Evolutionary conservation across 441 rosid genomes (phyloP).

Genomic region (Aleurites moluccanus): DNA sequence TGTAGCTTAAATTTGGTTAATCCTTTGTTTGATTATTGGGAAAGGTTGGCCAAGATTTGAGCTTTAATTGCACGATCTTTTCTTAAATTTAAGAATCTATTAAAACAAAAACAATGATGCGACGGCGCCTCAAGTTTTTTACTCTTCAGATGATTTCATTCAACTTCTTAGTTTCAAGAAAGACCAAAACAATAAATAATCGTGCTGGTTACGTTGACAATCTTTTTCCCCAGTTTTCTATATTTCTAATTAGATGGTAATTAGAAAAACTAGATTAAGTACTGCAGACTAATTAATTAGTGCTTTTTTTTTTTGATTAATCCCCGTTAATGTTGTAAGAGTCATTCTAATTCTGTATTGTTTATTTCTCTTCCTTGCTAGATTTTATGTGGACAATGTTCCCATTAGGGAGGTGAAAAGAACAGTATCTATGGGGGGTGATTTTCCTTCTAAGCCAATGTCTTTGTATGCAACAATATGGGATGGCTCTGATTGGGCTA

Average conservation of each 20-base stretch:
- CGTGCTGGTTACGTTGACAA: conserved; percentile 4
- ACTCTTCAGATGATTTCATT: neutral
- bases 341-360: neutral
- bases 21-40: conserved; percentile 25
- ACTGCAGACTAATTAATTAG: neutral
- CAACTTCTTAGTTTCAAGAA: neutral
- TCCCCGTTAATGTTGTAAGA: neutral
- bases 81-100: conserved; percentile 2
- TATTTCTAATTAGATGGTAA: neutral
- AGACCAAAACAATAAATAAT: neutral
- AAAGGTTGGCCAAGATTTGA: conserved; percentile 8
- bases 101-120: conserved; percentile 4
- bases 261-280: conserved; percentile 2
- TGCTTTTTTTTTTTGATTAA: neutral
- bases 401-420: conserved; percentile 76
- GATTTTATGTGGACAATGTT: conserved; percentile 74
- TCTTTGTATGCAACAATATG: conserved; percentile 85
- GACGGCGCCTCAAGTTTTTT: conserved; percentile 7
- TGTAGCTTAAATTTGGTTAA: conserved; percentile 9
- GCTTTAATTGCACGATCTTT: conserved; percentile 10
- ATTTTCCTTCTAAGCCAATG: conserved; percentile 95
- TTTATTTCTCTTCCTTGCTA: conserved; percentile 27
- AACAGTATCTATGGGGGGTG: conserved; percentile 62
- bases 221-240: neutral
- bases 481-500: conserved; percentile 97